Percentiles rank a stretch among this genome's conserved stretches.
Conservation (phyloP, 371 early-diverging fungal genomes). For the Capniomyces stellatus region DNA sequence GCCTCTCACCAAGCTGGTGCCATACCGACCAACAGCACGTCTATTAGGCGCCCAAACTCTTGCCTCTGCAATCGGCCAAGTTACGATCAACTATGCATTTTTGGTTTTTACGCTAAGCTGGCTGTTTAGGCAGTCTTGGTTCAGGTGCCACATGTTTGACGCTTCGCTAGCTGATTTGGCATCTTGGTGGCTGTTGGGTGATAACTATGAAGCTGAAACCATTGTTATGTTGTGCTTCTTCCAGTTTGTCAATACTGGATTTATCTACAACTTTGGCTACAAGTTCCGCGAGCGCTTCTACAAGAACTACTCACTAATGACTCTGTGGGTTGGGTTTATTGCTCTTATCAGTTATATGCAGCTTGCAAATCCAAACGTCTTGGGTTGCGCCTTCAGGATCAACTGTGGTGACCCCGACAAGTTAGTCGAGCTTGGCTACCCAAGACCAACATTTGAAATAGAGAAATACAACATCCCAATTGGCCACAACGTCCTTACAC, state of each 20-base stretch:
- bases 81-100: slow-evolving; percentile 46
- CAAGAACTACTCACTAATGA: slow-evolving; percentile 37
- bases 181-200: slow-evolving; percentile 60
- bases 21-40: slow-evolving; percentile 47
- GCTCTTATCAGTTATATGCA: slow-evolving; percentile 30
- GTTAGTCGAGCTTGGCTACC: slow-evolving; percentile 32
- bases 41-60: slow-evolving; percentile 46
- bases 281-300: slow-evolving; percentile 39
- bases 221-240: slow-evolving; percentile 38
- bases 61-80: slow-evolving; percentile 40
- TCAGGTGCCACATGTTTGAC: slow-evolving; percentile 55
- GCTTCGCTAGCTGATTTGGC: slow-evolving; percentile 35
- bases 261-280: slow-evolving; percentile 45
- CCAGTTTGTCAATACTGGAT: slow-evolving; percentile 41
- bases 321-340: slow-evolving; percentile 32
- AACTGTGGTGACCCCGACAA: slow-evolving; percentile 46
- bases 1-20: slow-evolving; percentile 33
- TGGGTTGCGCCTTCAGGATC: slow-evolving; percentile 47
- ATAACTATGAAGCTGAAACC: slow-evolving; percentile 48
- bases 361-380: slow-evolving; percentile 45
- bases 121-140: slow-evolving; percentile 48
- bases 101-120: slow-evolving; percentile 28
- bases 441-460: slow-evolving; percentile 27
- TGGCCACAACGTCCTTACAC: slow-evolving; percentile 52
- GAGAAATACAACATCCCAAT: slow-evolving; percentile 32